These are phyloP conservation scores for Cicer yamashitae DNA, from an alignment of 306 rosid genomes.

Conservation along the genomic window DNA sequence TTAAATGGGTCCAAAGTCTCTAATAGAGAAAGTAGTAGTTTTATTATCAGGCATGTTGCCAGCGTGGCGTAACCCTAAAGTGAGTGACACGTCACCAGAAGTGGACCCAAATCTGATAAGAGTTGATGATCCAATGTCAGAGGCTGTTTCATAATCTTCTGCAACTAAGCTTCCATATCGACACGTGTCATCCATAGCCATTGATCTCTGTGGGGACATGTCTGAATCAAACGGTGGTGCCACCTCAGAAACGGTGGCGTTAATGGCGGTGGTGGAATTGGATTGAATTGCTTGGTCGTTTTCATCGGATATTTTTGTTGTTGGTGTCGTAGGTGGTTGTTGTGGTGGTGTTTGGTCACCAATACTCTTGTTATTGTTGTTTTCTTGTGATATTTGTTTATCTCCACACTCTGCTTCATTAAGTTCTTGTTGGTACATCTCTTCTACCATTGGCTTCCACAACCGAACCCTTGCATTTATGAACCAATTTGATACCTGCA, in stretches of 20 bases:
- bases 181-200: slow-evolving; percentile 65
- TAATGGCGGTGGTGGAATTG: slow-evolving; percentile 21
- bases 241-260: slow-evolving; percentile 55
- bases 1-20: slow-evolving; percentile 78
- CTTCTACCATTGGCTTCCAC: slow-evolving; percentile 99
- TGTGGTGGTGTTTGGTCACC: slow-evolving; percentile 69
- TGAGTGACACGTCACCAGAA: slow-evolving; percentile 93
- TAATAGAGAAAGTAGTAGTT: slow-evolving; percentile 67
- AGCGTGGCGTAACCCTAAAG: slow-evolving; percentile 94
- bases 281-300: slow-evolving; percentile 64
- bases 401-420: slow-evolving; percentile 58
- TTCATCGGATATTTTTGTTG: slow-evolving; percentile 66
- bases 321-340: slow-evolving; percentile 50
- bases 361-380: slow-evolving; percentile 47
- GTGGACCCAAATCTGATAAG: slow-evolving; percentile 90
- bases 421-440: slow-evolving; percentile 95
- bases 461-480: slow-evolving; percentile 98
- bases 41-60: slow-evolving; percentile 76
- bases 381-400: slow-evolving; percentile 27
- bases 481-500: slow-evolving; percentile 99
- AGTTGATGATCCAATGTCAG: slow-evolving; percentile 69
- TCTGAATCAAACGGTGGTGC: slow-evolving; percentile 54
- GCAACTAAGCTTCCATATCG: slow-evolving; percentile 46
- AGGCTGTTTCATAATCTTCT: slow-evolving; percentile 71
- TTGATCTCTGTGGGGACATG: slow-evolving; percentile 48